phyloP scores from a whole-genome alignment of 202 grass and related monocot species.

The Panicum hallii region DNA sequence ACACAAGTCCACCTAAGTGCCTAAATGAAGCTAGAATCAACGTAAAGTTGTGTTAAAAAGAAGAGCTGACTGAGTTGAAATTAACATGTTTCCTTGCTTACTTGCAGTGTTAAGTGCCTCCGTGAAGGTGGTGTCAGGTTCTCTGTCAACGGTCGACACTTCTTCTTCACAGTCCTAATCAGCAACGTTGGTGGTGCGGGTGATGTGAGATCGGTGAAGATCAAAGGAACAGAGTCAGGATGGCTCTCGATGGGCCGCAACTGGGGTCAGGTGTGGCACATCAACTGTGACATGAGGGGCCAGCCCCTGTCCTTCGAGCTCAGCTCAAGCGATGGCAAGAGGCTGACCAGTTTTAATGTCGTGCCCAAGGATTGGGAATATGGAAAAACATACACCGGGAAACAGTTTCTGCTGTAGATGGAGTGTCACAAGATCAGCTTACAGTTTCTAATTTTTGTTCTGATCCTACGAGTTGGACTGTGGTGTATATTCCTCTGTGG shows the following conservation, averaged over 20 bases:
- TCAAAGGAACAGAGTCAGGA: constrained; percentile 84
- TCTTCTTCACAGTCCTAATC: constrained; percentile 83
- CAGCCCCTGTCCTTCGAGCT: constrained; percentile 93
- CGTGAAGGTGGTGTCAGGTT: constrained; percentile 83
- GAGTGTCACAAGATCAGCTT: constrained; percentile 32
- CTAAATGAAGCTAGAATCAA: background rate
- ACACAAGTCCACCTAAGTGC: background rate
- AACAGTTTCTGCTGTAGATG: constrained; percentile 87
- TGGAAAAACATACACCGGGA: constrained; percentile 80
- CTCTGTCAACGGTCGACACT: constrained; percentile 63
- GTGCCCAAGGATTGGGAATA: constrained; percentile 85
- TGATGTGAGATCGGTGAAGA: constrained; percentile 75
- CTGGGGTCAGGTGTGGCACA: constrained; percentile 98
- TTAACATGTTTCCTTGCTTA: constrained; percentile 28
- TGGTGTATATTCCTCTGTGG: constrained; percentile 54
- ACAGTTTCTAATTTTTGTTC: constrained; percentile 50
- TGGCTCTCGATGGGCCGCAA: constrained; percentile 95
- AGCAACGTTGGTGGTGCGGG: constrained; percentile 94
- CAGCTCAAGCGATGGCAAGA: constrained; percentile 71
- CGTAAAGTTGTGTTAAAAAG: background rate
- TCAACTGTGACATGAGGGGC: constrained; percentile 71
- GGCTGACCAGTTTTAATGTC: constrained; percentile 70
- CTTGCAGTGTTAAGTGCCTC: constrained; percentile 81
- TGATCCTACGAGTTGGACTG: constrained; percentile 45
- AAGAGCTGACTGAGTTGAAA: constrained; percentile 11